A percentile compares a stretch with the other conserved stretches of the same genome.
phyloP scores from a whole-genome alignment of 2,329 filamentous ascomycete species.

The Cytospora mali region DNA sequence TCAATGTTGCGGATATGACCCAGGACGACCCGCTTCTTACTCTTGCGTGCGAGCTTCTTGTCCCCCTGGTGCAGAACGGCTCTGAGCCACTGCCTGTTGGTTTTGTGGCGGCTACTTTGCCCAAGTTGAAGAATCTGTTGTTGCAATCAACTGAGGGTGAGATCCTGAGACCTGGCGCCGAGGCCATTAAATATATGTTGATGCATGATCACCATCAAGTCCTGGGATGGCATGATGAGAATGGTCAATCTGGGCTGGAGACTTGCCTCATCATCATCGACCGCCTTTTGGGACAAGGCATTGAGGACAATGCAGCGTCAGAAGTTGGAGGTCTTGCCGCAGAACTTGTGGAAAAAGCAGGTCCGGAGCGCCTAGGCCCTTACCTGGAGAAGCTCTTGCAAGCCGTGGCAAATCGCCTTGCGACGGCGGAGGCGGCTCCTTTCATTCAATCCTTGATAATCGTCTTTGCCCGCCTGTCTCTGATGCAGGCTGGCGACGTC shows the following conservation, averaged over 20 bases:
- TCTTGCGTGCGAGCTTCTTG: slow-evolving; percentile 76
- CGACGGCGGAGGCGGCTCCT: slow-evolving; percentile 77
- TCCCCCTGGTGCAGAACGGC: slow-evolving; percentile 79
- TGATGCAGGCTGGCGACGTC: slow-evolving; percentile 84
- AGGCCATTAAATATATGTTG: slow-evolving; percentile 86
- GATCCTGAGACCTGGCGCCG: slow-evolving; percentile 81
- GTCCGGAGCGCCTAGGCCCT: slow-evolving; percentile 85
- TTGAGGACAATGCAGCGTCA: slow-evolving; percentile 94
- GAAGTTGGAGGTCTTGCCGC: slow-evolving; percentile 94
- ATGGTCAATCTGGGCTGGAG: slow-evolving; percentile 81
- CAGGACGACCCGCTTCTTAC: slow-evolving; percentile 84
- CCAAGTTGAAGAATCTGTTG: slow-evolving; percentile 81
- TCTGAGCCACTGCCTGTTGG: slow-evolving; percentile 83
- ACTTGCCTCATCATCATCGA: slow-evolving; percentile 91
- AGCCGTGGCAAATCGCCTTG: slow-evolving; percentile 84
- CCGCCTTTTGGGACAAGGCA: slow-evolving; percentile 76
- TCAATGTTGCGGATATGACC: slow-evolving; percentile 84
- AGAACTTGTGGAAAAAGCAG: slow-evolving; percentile 93
- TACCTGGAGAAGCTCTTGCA: slow-evolving; percentile 86
- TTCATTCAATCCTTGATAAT: slow-evolving; percentile 96
- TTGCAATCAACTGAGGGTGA: slow-evolving; percentile 86
- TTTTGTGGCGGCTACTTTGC: slow-evolving; percentile 82
- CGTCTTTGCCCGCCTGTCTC: slow-evolving; percentile 88
- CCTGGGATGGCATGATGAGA: slow-evolving; percentile 80
- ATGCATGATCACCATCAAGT: slow-evolving; percentile 89